Evolutionary conservation across 2,329 filamentous ascomycete genomes (phyloP).

Genomic region (Emergomyces africanus): DNA sequence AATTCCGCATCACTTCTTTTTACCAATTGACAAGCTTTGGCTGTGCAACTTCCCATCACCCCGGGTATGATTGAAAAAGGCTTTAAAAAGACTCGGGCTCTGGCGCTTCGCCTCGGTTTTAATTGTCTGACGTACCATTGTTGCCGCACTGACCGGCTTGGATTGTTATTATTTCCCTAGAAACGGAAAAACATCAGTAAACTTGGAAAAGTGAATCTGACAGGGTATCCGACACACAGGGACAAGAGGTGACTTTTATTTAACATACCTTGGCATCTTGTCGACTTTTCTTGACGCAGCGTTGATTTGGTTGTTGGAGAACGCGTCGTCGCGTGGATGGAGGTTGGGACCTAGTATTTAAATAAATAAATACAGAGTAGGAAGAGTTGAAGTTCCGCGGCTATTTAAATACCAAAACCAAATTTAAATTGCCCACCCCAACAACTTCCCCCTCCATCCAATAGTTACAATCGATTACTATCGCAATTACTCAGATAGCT

Average conservation of each 20-base stretch:
- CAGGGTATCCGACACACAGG: background rate
- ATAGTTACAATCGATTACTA: background rate
- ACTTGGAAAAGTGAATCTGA: background rate
- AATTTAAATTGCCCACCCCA: too few species aligned
- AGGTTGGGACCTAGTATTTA: too few species aligned
- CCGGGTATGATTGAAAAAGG: background rate
- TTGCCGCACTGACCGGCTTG: slow-evolving; percentile 99
- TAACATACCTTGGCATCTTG: slow-evolving; percentile 28
- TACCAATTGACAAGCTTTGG: background rate
- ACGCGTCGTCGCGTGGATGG: slow-evolving; percentile 3
- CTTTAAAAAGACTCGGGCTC: too few species aligned
- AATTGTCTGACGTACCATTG: slow-evolving; percentile 61
- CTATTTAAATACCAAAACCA: too few species aligned
- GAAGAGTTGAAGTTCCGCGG: too few species aligned
- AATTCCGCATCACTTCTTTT: background rate
- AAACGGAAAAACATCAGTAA: slow-evolving; percentile 4
- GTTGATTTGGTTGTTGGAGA: slow-evolving; percentile 16
- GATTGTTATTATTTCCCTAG: slow-evolving; percentile 96
- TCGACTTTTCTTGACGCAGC: slow-evolving; percentile 11
- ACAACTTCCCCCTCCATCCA: background rate
- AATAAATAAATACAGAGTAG: too few species aligned
- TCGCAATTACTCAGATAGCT: background rate
- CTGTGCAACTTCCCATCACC: background rate
- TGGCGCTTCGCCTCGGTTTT: background rate
- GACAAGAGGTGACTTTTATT: background rate